Conservation (phyloP, 2,329 filamentous ascomycete genomes). For the Westerdykella aurantiaca region DNA sequence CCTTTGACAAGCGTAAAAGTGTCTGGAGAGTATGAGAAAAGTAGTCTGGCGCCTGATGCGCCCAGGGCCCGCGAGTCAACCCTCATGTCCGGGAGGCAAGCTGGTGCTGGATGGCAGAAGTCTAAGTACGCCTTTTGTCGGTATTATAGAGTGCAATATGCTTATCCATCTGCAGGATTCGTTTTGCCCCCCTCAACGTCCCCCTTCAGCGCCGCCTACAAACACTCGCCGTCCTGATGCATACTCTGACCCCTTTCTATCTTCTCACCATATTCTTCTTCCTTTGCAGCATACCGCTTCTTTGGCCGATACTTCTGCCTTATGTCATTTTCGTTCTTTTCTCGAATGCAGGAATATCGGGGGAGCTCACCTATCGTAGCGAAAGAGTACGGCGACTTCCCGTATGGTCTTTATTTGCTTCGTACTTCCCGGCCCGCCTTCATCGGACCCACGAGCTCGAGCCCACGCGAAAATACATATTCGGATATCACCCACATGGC, state of each 20-base stretch:
- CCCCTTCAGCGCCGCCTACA: conserved; percentile 47
- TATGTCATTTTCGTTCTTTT: conserved; percentile 82
- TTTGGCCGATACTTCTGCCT: conserved; percentile 72
- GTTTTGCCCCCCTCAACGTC: conserved; percentile 81
- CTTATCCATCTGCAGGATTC: conserved; percentile 50
- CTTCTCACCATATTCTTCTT: conserved; percentile 77
- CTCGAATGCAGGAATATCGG: conserved; percentile 70
- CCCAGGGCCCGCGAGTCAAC: conserved; percentile 33
- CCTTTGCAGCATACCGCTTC: conserved; percentile 82
- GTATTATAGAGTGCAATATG: conserved; percentile 2
- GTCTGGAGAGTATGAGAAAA: conserved; percentile 33
- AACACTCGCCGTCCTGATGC: conserved; percentile 45
- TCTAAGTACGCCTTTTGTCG: conserved; percentile 37
- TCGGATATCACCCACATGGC: conserved; percentile 94
- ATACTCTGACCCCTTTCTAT: conserved; percentile 46
- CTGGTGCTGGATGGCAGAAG: conserved; percentile 50
- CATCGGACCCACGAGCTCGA: conserved; percentile 78
- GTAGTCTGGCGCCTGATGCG: conserved; percentile 24
- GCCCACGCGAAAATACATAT: conserved; percentile 84
- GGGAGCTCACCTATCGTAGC: conserved; percentile 67
- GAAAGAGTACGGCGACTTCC: conserved; percentile 66
- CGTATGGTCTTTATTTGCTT: conserved; percentile 84
- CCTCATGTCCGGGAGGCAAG: conserved; percentile 48
- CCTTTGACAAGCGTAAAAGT: conserved; percentile 43
- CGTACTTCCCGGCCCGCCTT: conserved; percentile 83